These are phyloP conservation scores for Epichloe elymi DNA, from an alignment of 2,329 filamentous ascomycete genomes.

Conservation along the genomic window DNA sequence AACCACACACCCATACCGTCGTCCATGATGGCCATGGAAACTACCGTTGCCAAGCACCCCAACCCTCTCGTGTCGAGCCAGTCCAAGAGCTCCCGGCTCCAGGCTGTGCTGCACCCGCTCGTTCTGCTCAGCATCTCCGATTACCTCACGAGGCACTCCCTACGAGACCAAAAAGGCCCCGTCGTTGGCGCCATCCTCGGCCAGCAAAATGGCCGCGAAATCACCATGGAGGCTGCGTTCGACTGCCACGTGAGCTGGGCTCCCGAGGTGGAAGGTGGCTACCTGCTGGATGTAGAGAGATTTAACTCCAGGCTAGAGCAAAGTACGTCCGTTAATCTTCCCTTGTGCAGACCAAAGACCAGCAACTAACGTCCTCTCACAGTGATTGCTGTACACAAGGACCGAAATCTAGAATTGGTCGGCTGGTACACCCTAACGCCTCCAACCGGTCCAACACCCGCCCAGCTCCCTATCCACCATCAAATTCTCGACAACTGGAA, in stretches of 20 bases:
- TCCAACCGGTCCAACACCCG: slow-evolving; percentile 54
- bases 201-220: slow-evolving; percentile 77
- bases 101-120: slow-evolving; percentile 79
- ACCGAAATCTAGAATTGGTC: slow-evolving; percentile 69
- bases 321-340: slow-evolving; percentile 42
- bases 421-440: slow-evolving; percentile 83
- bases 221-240: slow-evolving; percentile 88
- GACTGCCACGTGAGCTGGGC: slow-evolving; percentile 51
- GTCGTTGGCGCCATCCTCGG: slow-evolving; percentile 82
- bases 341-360: too few relatives aligned
- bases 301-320: slow-evolving; percentile 71
- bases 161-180: slow-evolving; percentile 61
- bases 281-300: slow-evolving; percentile 54
- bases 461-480: slow-evolving; percentile 60
- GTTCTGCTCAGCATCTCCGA: slow-evolving; percentile 94
- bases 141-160: slow-evolving; percentile 81
- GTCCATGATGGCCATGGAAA: not conserved
- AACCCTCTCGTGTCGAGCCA: slow-evolving; percentile 53
- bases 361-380: not conserved
- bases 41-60: slow-evolving; percentile 13
- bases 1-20: too few relatives aligned
- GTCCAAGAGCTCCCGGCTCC: slow-evolving; percentile 55
- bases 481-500: slow-evolving; percentile 65
- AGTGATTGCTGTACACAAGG: slow-evolving; percentile 86
- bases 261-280: slow-evolving; percentile 36